Evolutionary conservation across 2,329 filamentous ascomycete genomes (phyloP).

Genomic region (Ophiostoma sp.): DNA sequence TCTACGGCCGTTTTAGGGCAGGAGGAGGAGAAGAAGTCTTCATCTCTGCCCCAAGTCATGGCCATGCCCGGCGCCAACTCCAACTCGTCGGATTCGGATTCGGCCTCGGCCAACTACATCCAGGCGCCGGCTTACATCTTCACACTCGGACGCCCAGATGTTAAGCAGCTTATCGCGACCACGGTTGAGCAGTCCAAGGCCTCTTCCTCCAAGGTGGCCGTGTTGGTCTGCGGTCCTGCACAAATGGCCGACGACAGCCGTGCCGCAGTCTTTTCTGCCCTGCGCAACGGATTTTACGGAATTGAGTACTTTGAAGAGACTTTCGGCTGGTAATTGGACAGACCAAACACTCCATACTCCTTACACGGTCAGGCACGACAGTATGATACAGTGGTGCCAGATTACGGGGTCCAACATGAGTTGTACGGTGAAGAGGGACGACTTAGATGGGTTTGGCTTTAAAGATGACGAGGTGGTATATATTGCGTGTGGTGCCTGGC

Average conservation of each 20-base stretch:
- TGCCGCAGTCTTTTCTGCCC: background rate
- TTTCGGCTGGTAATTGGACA: background rate
- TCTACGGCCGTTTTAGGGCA: no score
- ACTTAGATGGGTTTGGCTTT: no score
- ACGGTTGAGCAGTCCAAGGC: background rate
- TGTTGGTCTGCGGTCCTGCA: background rate
- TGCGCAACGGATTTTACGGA: background rate
- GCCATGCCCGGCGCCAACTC: background rate
- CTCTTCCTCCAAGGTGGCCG: background rate
- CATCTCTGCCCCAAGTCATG: background rate
- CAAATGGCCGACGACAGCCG: constrained; percentile 1
- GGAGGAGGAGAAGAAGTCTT: no score
- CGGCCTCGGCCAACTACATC: background rate
- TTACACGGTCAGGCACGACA: no score
- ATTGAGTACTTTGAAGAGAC: background rate
- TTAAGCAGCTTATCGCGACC: background rate
- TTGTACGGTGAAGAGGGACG: no score
- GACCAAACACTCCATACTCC: no score
- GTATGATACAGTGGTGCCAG: no score
- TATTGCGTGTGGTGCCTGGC: background rate
- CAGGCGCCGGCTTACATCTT: background rate
- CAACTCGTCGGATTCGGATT: background rate
- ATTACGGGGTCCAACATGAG: no score
- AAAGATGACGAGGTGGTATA: no score
- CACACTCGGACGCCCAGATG: background rate